Base-by-base conservation (phyloP, 345 rosid genomes). In the Eutrema japonicum region DNA sequence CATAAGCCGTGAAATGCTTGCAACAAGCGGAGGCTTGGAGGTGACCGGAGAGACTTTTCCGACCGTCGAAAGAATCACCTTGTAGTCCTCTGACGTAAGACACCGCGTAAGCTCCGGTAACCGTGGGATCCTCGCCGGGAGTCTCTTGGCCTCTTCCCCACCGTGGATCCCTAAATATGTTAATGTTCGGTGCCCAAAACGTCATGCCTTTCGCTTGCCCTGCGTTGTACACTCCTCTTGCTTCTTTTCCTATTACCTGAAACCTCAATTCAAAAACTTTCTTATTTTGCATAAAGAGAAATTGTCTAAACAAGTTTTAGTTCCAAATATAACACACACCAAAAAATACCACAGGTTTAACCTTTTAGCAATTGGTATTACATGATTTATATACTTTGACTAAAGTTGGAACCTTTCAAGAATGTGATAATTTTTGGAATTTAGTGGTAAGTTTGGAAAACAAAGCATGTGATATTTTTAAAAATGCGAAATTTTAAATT, bases 61-160 rank as follows among this genome's bases (percentile, higher is more conserved):
- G 84, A 63, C 85, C 87, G 41, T 70, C 68, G 54, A 80, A 85
- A 38, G 71, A 41, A 33, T 85, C 89, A 0, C 92, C 97, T 71
- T 91, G 98, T 68, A 93, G 40, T 4, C 97, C 98, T 70, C 87
- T 85, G 7, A 93, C 91, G 69, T 80, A 93, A 3, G 92, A 81
- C 22, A 88, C 91, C 0, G 90, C 85, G 65, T 91, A 91, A 74
- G 75, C 72, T 30, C 88, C 91, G 30, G 87, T 77, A 11, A 87
- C 55, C 27, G 67, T 32, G 0, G 98, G 98, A 83, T 91, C 98
- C 56, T 93, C 96, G 16, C 97, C 98, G 5, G 92, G 92, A 35
- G 96, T 93, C 72, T 91, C 98, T 71, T 90, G 98, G 37, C 96
- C 96, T 64, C 94, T 82, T 6, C 96, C 98, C 97, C 94, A 93